Conservation (phyloP, 2,329 filamentous ascomycete genomes). For the Penicillium polonicum region DNA sequence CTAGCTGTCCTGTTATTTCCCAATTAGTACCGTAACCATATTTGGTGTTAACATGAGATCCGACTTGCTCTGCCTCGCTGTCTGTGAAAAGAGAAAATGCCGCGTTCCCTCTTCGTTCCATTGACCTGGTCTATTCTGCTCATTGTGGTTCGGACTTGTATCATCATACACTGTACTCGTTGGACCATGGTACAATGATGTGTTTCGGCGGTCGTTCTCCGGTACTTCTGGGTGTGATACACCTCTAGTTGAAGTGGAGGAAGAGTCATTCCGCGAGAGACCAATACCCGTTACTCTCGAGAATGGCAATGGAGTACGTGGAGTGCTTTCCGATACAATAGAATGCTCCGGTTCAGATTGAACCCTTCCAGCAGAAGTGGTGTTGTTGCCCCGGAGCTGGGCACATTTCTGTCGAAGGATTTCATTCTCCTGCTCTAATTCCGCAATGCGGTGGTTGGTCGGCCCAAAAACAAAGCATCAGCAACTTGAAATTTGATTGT, state of each 20-base stretch:
- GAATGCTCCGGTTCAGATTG: conserved; percentile 7
- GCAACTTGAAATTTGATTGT: background rate
- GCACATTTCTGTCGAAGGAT: conserved; percentile 20
- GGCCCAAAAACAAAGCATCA: conserved; percentile 15
- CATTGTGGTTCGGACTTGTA: conserved; percentile 11
- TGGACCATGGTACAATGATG: conserved; percentile 25
- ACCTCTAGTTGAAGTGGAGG: conserved; percentile 9
- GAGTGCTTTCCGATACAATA: conserved; percentile 7
- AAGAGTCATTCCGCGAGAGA: conserved; percentile 10
- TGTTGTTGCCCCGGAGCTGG: background rate
- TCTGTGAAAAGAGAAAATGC: conserved; percentile 26
- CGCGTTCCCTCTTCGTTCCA: conserved; percentile 19
- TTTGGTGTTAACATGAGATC: background rate
- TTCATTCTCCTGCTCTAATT: conserved; percentile 27
- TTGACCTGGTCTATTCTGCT: conserved; percentile 5
- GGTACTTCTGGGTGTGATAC: conserved; percentile 22
- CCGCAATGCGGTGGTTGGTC: conserved; percentile 29
- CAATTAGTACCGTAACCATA: background rate
- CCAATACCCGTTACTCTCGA: conserved; percentile 4
- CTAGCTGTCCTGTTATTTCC: conserved; percentile 47
- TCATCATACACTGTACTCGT: conserved; percentile 28
- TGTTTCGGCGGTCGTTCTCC: conserved; percentile 17
- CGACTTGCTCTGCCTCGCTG: conserved; percentile 25
- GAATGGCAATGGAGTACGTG: background rate
- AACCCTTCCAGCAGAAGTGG: background rate